Base-by-base conservation (phyloP, 1,139 yeast species). In the Yamadazyma taylorii region DNA sequence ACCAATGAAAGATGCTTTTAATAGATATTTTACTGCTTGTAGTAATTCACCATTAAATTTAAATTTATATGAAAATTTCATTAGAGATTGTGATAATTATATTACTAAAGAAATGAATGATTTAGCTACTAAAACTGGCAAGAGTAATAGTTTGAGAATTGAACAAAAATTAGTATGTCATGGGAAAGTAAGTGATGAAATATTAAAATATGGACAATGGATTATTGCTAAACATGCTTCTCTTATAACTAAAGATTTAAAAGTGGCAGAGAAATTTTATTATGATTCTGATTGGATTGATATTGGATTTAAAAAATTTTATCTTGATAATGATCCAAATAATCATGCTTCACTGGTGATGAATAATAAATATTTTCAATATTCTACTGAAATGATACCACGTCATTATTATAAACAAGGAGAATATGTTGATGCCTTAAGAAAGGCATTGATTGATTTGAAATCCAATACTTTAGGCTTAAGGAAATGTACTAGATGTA, bases 231-330 rank as follows among this genome's bases (percentile, higher is more conserved):
- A 59, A 30, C 69, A 62, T 42, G 44, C 65, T 4, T 52, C 56
- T 2, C 55, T 55, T 26, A 59, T 73, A 4, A 56, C 55, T 16
- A 61, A 70, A 15, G 78, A 70, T 30, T 58, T 66, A 37, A 66
- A 72, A 45, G 57, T 74, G 2, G 63, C 77, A 0, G 75, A 71
- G 28, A 52, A 87, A 30, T 84, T 75, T 50, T 82, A 82, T 51
- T 81, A 83, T 53, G 82, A 86, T 48, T 80, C 81, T 0, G 68
- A 71, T 24, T 87, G 96, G 96, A 63, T 87, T 8, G 71, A 74
- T 14, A 58, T 83, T 5, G 75, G 74, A 4, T 60, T 63, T 10
- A 53, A 51, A 5, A 40, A 40, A 14, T 17, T 22, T 17, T 27
- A 30, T 11, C 33, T 50, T 42, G 24, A 32, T 3, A 33, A 39